Conservation (phyloP, 805 yeast genomes). For the Cyberlindnera bimundalis region DNA sequence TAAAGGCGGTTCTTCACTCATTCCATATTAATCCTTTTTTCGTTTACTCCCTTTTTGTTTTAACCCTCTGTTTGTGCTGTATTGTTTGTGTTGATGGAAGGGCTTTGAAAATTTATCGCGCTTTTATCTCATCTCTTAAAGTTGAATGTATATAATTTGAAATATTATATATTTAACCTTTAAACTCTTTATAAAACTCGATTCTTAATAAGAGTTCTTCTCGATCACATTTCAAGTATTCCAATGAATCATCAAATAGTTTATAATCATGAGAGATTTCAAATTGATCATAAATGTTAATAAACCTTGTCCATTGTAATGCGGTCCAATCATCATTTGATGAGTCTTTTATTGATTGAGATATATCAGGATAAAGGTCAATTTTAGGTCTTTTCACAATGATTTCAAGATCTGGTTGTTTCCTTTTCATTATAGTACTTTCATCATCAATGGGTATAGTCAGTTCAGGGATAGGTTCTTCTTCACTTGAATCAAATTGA, state of each 20-base stretch:
- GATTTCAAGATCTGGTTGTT: background rate
- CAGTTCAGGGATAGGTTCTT: constrained; percentile 25
- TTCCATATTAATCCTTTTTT: no score
- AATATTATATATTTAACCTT: no score
- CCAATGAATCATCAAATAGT: constrained; percentile 15
- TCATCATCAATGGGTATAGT: constrained; percentile 17
- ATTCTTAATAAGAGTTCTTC: constrained; percentile 22
- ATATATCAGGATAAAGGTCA: constrained; percentile 10
- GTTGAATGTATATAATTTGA: no score
- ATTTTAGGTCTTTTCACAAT: background rate
- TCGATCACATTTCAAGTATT: constrained; percentile 20
- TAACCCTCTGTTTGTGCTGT: no score
- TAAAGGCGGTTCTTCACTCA: constrained; percentile 11
- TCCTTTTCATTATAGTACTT: constrained; percentile 3
- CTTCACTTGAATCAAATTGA: constrained; percentile 25
- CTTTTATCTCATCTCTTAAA: no score
- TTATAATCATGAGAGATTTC: constrained; percentile 9
- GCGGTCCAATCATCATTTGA: constrained; percentile 10
- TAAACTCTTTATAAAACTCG: constrained; percentile 15
- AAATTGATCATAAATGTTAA: constrained; percentile 11
- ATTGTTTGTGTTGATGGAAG: no score
- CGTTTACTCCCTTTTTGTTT: no score
- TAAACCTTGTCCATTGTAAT: constrained; percentile 23
- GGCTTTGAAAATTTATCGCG: no score
- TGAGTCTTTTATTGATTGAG: background rate